A percentile compares a stretch with the other conserved stretches of the same genome.
Evolutionary conservation across 2,329 filamentous ascomycete genomes (phyloP).

Genomic region (Cordyceps militaris): DNA sequence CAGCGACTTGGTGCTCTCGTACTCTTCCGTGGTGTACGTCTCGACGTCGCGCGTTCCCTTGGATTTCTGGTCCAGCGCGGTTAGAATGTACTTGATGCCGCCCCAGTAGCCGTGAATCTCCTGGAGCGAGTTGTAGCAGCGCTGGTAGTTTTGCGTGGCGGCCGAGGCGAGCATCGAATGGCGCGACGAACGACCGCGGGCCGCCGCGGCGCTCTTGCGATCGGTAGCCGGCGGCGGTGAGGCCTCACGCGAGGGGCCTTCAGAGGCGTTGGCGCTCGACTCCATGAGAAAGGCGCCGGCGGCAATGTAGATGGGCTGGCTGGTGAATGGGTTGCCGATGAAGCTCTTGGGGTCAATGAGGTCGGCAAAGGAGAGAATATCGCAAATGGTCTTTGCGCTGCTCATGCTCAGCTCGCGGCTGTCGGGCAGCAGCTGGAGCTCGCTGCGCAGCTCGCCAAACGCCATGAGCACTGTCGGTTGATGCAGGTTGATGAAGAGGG

Average conservation of each 20-base stretch:
- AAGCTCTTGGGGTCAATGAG: conserved; percentile 80
- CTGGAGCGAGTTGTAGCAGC: conserved; percentile 76
- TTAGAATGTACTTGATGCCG: conserved; percentile 79
- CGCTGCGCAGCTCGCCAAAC: conserved; percentile 51
- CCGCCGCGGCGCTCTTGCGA: conserved; percentile 2
- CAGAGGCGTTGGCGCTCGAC: conserved; percentile 63
- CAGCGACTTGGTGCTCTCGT: conserved; percentile 59
- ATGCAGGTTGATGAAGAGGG: conserved; percentile 75
- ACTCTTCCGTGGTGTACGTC: conserved; percentile 64
- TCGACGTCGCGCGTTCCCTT: conserved; percentile 78
- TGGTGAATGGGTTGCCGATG: conserved; percentile 81
- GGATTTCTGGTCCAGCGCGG: conserved; percentile 77
- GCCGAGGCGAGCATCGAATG: conserved; percentile 73
- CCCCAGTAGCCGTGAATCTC: conserved; percentile 81
- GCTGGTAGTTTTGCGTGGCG: conserved; percentile 79
- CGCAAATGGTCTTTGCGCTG: conserved; percentile 84
- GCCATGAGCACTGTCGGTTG: conserved; percentile 77
- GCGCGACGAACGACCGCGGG: conserved; percentile 43
- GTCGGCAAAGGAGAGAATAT: conserved; percentile 81
- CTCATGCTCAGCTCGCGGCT: conserved; percentile 80
- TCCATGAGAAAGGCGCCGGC: conserved; percentile 85
- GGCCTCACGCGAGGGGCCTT: conserved; percentile 47
- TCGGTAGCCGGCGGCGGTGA: conserved; percentile 36
- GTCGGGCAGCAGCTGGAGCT: conserved; percentile 68
- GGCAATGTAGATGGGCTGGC: conserved; percentile 85